A percentile compares a stretch with the other conserved stretches of the same genome.
Conservation (phyloP, 352 stramenopile species). For the Phytophthora citrophthora region DNA sequence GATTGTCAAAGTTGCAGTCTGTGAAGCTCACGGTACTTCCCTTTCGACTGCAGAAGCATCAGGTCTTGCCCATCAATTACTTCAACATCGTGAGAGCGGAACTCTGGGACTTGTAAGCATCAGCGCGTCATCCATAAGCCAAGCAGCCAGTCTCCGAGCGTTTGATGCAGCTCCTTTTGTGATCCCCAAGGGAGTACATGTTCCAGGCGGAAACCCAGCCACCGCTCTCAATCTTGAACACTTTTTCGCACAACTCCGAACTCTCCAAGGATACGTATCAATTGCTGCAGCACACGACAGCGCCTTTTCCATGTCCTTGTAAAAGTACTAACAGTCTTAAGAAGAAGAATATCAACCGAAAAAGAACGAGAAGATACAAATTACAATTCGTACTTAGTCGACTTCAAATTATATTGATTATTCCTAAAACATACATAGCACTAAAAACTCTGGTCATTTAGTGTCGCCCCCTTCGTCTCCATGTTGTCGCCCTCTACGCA, state of each 20-base stretch:
- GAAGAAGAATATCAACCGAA: too few relatives aligned
- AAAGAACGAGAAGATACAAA: background rate
- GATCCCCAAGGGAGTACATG: conserved; percentile 53
- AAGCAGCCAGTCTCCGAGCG: conserved; percentile 40
- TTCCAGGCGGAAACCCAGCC: conserved; percentile 20
- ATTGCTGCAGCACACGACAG: conserved; percentile 36
- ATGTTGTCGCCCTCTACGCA: conserved; percentile 32
- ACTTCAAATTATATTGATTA: background rate
- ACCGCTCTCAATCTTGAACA: conserved; percentile 48
- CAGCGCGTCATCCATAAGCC: conserved; percentile 31
- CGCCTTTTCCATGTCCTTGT: conserved; percentile 52
- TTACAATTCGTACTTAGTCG: conserved; percentile 14
- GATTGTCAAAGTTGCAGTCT: conserved; percentile 40
- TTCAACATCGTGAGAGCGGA: conserved; percentile 37
- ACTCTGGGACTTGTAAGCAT: conserved; percentile 56
- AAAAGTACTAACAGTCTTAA: background rate
- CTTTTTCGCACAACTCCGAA: conserved; percentile 70
- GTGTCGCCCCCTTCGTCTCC: conserved; percentile 4
- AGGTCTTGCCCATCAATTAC: conserved; percentile 12
- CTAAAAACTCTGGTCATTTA: background rate
- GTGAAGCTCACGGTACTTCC: conserved; percentile 21
- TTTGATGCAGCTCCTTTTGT: conserved; percentile 42
- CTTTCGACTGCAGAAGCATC: background rate
- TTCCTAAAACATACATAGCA: too few relatives aligned
- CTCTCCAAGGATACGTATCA: conserved; percentile 53